Conservation (phyloP, 352 stramenopile genomes). For the Thraustochytrium striatum region DNA sequence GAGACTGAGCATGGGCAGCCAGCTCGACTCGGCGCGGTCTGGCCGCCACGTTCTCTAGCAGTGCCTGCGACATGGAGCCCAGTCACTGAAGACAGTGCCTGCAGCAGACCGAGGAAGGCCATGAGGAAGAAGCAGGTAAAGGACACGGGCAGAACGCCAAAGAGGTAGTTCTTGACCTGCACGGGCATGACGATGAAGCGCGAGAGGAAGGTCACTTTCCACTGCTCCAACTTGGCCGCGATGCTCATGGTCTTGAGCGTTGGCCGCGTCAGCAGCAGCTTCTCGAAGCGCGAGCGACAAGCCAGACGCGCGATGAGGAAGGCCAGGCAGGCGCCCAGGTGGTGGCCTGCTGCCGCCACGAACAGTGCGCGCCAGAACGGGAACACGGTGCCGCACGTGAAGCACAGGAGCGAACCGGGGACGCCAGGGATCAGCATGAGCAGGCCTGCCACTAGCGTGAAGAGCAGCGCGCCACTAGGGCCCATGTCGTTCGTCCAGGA, state of each 20-base stretch:
- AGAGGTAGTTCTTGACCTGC: constrained; percentile 47
- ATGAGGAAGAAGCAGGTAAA: constrained; percentile 46
- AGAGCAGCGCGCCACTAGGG: not conserved
- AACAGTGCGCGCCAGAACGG: not conserved
- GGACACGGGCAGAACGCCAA: constrained; percentile 30
- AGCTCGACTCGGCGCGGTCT: not conserved
- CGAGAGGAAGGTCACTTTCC: constrained; percentile 32
- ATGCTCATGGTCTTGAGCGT: constrained; percentile 13
- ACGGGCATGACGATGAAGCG: constrained; percentile 46
- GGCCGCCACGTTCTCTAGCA: not conserved
- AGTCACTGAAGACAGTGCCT: constrained; percentile 31
- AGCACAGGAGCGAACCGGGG: constrained; percentile 36
- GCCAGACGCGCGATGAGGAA: constrained; percentile 15
- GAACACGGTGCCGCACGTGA: constrained; percentile 31
- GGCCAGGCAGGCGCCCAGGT: constrained; percentile 12
- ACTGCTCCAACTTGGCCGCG: constrained; percentile 18
- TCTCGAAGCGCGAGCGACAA: constrained; percentile 31
- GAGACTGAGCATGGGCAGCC: constrained; percentile 36
- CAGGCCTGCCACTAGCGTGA: not conserved
- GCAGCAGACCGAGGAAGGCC: constrained; percentile 20
- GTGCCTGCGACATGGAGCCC: constrained; percentile 12
- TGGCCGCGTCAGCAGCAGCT: constrained; percentile 15
- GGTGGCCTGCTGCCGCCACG: not conserved
- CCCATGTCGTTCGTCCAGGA: constrained; percentile 23
- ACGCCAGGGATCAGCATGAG: constrained; percentile 26